A percentile compares a stretch with the other conserved stretches of the same genome.
These are phyloP conservation scores for Trichoderma reesei DNA, from an alignment of 495 filamentous ascomycete species.

Conservation along the genomic window DNA sequence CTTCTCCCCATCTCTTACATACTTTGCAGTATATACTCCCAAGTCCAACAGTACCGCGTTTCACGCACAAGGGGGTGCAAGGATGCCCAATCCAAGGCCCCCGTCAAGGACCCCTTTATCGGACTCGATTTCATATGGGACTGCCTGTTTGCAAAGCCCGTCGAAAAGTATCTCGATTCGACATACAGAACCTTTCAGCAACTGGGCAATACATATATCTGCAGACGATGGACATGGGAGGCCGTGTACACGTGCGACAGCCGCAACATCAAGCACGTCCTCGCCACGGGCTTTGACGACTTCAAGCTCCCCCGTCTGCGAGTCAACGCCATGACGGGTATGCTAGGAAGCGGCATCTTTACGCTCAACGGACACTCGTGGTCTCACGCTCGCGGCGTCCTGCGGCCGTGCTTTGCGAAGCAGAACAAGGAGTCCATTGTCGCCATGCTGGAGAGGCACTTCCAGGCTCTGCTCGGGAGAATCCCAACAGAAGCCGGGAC, in stretches of 20 bases:
- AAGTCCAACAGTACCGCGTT: not conserved
- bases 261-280: slow-evolving; percentile 57
- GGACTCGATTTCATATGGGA: slow-evolving; percentile 23
- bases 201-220: slow-evolving; percentile 23
- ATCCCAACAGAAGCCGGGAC: slow-evolving; percentile 26
- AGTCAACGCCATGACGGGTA: slow-evolving; percentile 22
- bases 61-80: slow-evolving; percentile 12
- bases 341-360: slow-evolving; percentile 40
- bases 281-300: slow-evolving; percentile 59
- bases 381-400: slow-evolving; percentile 29
- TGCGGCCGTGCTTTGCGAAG: slow-evolving; percentile 33
- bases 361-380: slow-evolving; percentile 33
- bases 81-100: slow-evolving; percentile 14
- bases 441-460: slow-evolving; percentile 42
- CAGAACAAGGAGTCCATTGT: slow-evolving; percentile 34
- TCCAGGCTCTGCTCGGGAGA: slow-evolving; percentile 31
- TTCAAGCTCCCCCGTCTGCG: slow-evolving; percentile 35
- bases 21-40: not conserved
- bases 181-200: slow-evolving; percentile 17
- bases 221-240: slow-evolving; percentile 20
- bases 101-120: slow-evolving; percentile 21
- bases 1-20: not conserved
- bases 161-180: slow-evolving; percentile 20
- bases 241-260: slow-evolving; percentile 53
- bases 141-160: slow-evolving; percentile 17